Evolutionary conservation across 768 basidiomycete genomes (phyloP), one percentile per base, ranked within the genome.

Genomic region (Lyophyllum atratum): DNA sequence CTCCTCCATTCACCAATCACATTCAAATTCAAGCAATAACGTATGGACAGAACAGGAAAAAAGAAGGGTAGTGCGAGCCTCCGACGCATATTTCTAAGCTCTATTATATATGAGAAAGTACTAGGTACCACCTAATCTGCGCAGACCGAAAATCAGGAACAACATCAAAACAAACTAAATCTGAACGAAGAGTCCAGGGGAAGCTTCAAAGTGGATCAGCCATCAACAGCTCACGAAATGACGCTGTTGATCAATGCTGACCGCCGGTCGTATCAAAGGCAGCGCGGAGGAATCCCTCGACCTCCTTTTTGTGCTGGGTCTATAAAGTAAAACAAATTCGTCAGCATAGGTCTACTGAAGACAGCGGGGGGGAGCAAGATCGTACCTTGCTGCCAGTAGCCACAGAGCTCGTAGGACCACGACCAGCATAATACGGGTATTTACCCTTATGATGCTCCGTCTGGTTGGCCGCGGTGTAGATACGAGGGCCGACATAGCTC

Each of bases 401-500:
- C 42, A 95, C 87, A 22, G 93, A 96, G 73, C 91, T 89, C 3
- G 90, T 93, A 0, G 97, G 97, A 56, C 86, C 90, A 54, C 97
- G 86, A 17, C 97, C 95, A 39, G 95, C 96, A 68, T 97, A 97
- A 68, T 80, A 79, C 11, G 95, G 91, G 68, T 93, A 92, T 74
- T 95, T 95, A 70, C 86, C 86, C 74, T 86, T 86, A 77, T 99
- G 97, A 74, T 97, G 82, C 70, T 90, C 79, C 5, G 95, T 96
- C 76, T 92, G 81, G 65, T 88, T 86, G 46, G 91, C 88, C n/a
- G 96, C 94, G 44, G 96, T 98, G 71, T 90, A 87, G 67, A 98
- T 87, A 54, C 95, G 86, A 45, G 95, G 92, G 24, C 92, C 95
- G 57, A 97, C 86, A 68, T 99, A 97, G 40, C 90, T 92, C 97